Conservation (phyloP, 345 rosid genomes). For the Eucalyptus melliodora region DNA sequence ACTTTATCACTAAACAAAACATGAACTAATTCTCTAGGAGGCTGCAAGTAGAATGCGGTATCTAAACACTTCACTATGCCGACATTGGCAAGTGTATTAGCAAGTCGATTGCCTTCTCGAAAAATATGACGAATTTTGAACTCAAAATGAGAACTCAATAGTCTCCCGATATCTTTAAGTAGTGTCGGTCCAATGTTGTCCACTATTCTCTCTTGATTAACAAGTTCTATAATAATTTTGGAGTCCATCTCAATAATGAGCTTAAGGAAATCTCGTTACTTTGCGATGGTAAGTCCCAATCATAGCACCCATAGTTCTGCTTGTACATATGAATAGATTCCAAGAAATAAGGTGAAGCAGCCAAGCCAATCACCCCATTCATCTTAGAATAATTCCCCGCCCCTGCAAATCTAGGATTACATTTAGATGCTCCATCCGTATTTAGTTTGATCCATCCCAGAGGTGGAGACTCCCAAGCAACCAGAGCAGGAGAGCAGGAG, state of each 20-base stretch:
- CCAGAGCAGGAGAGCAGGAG: fast-evolving
- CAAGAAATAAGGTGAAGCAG: too few relatives aligned
- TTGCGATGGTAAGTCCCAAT: not conserved
- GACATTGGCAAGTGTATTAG: too few relatives aligned
- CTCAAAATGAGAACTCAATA: not conserved
- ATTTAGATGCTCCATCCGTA: not conserved
- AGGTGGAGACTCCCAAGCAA: not conserved
- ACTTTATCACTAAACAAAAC: not conserved
- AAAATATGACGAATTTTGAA: not conserved
- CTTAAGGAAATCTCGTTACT: not conserved
- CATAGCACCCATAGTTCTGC: not conserved
- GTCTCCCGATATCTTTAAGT: not conserved
- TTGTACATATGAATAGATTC: not conserved
- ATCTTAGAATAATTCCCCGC: fast-evolving
- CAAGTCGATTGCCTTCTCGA: fast-evolving
- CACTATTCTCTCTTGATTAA: not conserved
- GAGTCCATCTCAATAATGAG: not conserved
- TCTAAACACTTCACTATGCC: not conserved
- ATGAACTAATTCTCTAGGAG: not conserved
- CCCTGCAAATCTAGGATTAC: not conserved
- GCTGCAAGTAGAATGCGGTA: fast-evolving
- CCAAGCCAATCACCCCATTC: not conserved
- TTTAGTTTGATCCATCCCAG: fast-evolving
- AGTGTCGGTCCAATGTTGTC: not conserved
- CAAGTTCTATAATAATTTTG: not conserved